These are phyloP conservation scores for Auricularia sp. DNA, from an alignment of 768 basidiomycete genomes.

Conservation along the genomic window DNA sequence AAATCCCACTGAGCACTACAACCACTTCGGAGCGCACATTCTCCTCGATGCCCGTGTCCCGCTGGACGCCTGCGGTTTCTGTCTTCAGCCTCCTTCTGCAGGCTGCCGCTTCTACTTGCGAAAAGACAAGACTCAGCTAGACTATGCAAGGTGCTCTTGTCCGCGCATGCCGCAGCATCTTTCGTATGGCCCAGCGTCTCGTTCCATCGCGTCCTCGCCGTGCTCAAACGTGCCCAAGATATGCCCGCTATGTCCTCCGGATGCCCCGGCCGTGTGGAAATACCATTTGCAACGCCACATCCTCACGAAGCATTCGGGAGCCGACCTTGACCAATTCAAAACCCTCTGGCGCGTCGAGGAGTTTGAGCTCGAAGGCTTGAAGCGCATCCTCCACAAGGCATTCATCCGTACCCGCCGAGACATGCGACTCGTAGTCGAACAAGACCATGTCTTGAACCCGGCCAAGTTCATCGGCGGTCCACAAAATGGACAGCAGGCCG, in stretches of 20 bases:
- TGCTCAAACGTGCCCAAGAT: neutral
- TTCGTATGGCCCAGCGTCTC: neutral
- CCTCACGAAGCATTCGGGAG: neutral
- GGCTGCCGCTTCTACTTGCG: neutral
- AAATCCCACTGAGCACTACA: neutral
- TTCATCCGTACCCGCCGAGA: too few species aligned
- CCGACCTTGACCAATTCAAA: neutral
- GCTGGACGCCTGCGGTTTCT: neutral
- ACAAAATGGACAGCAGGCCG: too few species aligned
- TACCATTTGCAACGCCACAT: neutral
- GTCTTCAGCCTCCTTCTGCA: neutral
- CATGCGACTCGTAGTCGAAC: too few species aligned
- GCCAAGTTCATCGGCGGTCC: too few species aligned
- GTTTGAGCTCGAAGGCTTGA: too few species aligned
- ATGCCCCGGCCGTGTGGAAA: neutral
- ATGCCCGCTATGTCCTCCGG: neutral
- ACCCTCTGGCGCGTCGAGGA: too few species aligned
- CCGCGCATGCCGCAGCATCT: neutral
- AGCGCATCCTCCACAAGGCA: too few species aligned
- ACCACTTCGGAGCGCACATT: neutral
- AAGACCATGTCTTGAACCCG: too few species aligned
- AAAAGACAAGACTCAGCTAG: neutral
- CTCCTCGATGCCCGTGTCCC: neutral
- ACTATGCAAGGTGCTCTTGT: neutral
- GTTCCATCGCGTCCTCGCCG: neutral